Conservation (phyloP, 306 rosid genomes). For the Cucumis sativus region DNA sequence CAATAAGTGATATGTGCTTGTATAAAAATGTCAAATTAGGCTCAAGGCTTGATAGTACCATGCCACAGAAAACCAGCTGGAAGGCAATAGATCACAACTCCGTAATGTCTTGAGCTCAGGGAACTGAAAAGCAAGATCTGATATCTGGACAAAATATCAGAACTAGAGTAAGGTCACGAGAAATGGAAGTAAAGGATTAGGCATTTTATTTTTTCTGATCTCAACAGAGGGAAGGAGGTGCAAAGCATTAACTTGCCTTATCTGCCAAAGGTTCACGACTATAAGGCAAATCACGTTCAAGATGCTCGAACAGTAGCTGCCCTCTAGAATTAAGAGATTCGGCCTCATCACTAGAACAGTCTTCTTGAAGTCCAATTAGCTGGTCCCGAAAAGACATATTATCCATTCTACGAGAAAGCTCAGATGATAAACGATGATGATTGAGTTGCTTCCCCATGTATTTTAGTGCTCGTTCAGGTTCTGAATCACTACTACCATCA, state of each 20-base stretch:
- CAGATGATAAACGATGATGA: conserved; percentile 28
- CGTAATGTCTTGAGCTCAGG: conserved; percentile 57
- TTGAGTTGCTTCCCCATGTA: conserved; percentile 30
- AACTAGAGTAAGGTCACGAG: conserved; percentile 8
- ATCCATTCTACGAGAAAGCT: conserved; percentile 33
- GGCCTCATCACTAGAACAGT: conserved; percentile 76
- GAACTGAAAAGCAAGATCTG: conserved; percentile 50
- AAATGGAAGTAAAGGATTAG: not conserved
- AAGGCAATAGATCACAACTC: conserved; percentile 63
- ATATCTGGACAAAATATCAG: conserved; percentile 31
- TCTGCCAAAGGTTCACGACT: conserved; percentile 88
- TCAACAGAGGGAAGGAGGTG: not conserved
- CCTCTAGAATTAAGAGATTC: conserved; percentile 52
- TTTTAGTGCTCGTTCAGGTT: conserved; percentile 37
- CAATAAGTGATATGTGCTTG: conserved; percentile 5
- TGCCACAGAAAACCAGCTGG: conserved; percentile 94
- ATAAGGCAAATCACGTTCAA: conserved; percentile 64
- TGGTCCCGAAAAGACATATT: conserved; percentile 50
- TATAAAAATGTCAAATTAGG: conserved; percentile 1
- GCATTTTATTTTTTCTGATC: not conserved
- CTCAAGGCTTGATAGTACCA: conserved; percentile 40
- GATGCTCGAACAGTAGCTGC: conserved; percentile 59
- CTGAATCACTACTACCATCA: conserved; percentile 76
- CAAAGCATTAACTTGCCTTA: conserved; percentile 36
- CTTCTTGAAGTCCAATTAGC: conserved; percentile 38